phyloP scores from a whole-genome alignment of 2,329 filamentous ascomycete genomes.

The Talaromyces sp. region DNA sequence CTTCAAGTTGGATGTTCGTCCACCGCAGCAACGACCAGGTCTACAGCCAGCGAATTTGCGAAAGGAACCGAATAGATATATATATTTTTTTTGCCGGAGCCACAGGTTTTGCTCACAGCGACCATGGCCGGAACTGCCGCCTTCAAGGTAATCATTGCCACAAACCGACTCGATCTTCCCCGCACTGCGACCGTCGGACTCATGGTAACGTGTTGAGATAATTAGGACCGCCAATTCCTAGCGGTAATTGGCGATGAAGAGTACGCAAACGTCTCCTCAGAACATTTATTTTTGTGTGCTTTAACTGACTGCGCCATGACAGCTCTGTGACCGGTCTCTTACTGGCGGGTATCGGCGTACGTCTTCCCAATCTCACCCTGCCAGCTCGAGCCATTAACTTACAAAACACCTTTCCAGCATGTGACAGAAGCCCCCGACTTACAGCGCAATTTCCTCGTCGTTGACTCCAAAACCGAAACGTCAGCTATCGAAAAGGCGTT shows the following conservation, averaged over 20 bases:
- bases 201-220: constrained; percentile 38
- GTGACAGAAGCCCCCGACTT: constrained; percentile 82
- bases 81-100: background rate
- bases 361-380: constrained; percentile 21
- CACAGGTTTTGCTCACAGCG: background rate
- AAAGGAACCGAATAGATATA: background rate
- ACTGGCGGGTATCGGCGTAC: constrained; percentile 89
- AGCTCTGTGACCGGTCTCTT: constrained; percentile 95
- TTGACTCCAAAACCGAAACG: constrained; percentile 88
- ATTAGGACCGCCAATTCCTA: constrained; percentile 82
- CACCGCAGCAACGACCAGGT: background rate
- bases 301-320: constrained; percentile 13
- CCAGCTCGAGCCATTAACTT: background rate
- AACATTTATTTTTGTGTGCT: background rate
- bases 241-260: constrained; percentile 97
- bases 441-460: constrained; percentile 96
- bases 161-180: background rate
- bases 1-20: background rate
- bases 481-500: constrained; percentile 85
- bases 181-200: constrained; percentile 10
- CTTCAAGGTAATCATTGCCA: constrained; percentile 44
- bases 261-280: constrained; percentile 18
- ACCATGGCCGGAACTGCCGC: constrained; percentile 56
- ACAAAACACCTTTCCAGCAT: constrained; percentile 56
- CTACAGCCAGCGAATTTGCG: background rate